Percentiles rank a stretch among this genome's conserved stretches.
Evolutionary conservation across 495 filamentous ascomycete genomes (phyloP).

Genomic region (Lepidopterella palustris): DNA sequence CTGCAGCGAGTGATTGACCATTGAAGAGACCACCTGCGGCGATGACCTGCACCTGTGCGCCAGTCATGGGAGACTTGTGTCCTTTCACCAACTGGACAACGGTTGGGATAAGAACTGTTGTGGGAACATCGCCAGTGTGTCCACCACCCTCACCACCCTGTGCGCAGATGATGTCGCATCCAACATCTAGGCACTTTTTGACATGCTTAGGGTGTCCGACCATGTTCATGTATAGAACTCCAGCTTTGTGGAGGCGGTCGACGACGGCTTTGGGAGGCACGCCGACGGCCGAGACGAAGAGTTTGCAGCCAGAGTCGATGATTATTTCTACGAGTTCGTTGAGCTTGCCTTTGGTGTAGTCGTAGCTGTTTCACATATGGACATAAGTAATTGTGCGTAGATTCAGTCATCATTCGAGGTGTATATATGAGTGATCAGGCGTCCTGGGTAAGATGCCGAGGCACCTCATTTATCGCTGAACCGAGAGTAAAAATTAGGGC

Average conservation of each 20-base stretch:
- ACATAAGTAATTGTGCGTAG: slow-evolving; percentile 6
- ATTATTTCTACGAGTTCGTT: slow-evolving; percentile 84
- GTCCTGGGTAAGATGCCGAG: not conserved
- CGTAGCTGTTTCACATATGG: slow-evolving; percentile 59
- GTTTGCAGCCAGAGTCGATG: slow-evolving; percentile 80
- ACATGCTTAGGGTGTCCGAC: slow-evolving; percentile 98
- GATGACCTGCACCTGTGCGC: slow-evolving; percentile 77
- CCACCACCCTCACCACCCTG: slow-evolving; percentile 90
- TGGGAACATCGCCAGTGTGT: slow-evolving; percentile 87
- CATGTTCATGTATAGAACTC: slow-evolving; percentile 99
- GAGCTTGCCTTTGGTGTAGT: slow-evolving; percentile 99
- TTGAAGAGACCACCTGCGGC: slow-evolving; percentile 94
- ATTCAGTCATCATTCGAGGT: not conserved
- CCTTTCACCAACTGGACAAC: slow-evolving; percentile 77
- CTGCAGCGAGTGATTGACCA: slow-evolving; percentile 80
- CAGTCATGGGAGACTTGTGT: slow-evolving; percentile 80
- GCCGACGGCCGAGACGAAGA: slow-evolving; percentile 96
- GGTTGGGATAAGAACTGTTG: slow-evolving; percentile 81
- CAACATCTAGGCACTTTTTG: slow-evolving; percentile 81
- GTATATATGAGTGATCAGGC: slow-evolving; percentile 1
- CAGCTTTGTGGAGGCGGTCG: slow-evolving; percentile 76
- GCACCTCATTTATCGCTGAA: not conserved
- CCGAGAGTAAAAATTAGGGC: not conserved
- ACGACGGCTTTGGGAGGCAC: slow-evolving; percentile 85
- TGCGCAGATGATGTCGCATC: slow-evolving; percentile 86